A percentile compares a stretch with the other conserved stretches of the same genome.
These are phyloP conservation scores for Neostapfia colusana DNA, from an alignment of 176 grass and related monocot genomes.

Conservation along the genomic window DNA sequence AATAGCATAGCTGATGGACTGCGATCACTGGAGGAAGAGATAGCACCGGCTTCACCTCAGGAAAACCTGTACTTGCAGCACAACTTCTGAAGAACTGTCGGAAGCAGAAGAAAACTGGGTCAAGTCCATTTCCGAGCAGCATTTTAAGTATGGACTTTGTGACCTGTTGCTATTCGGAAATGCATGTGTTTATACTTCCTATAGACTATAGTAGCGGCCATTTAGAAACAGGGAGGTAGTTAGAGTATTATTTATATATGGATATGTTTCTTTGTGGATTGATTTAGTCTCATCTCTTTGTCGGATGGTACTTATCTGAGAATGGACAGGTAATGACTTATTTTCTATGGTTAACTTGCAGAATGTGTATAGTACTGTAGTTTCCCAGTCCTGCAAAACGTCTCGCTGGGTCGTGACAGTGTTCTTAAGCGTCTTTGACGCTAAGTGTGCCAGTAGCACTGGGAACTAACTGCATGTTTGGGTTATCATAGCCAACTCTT, in stretches of 20 bases:
- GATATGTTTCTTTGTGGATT: conserved; percentile 49
- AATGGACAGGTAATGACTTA: conserved; percentile 14
- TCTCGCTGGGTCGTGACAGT: not conserved
- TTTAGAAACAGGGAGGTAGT: conserved; percentile 25
- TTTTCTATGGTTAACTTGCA: conserved; percentile 27
- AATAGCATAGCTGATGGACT: conserved; percentile 63
- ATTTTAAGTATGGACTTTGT: conserved; percentile 11
- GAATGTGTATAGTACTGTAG: conserved; percentile 29
- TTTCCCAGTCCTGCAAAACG: conserved; percentile 8
- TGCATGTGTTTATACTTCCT: conserved; percentile 18
- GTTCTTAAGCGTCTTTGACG: conserved; percentile 6
- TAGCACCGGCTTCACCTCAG: conserved; percentile 72
- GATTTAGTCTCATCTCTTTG: conserved; percentile 8
- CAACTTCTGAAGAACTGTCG: conserved; percentile 75
- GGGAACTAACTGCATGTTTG: conserved; percentile 4
- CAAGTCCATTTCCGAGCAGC: not conserved
- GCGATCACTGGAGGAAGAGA: conserved; percentile 95
- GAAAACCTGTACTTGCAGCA: conserved; percentile 94
- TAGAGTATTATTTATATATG: conserved; percentile 26
- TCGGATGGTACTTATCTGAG: conserved; percentile 3
- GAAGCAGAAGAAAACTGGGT: conserved; percentile 21
- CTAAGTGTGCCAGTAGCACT: not conserved
- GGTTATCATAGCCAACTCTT: conserved; percentile 2
- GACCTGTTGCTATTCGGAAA: conserved; percentile 39
- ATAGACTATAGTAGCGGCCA: conserved; percentile 9